Percentiles rank a stretch among this genome's conserved stretches.
phyloP scores from a whole-genome alignment of 2,329 filamentous ascomycete species.

The Stachybotrys elegans region DNA sequence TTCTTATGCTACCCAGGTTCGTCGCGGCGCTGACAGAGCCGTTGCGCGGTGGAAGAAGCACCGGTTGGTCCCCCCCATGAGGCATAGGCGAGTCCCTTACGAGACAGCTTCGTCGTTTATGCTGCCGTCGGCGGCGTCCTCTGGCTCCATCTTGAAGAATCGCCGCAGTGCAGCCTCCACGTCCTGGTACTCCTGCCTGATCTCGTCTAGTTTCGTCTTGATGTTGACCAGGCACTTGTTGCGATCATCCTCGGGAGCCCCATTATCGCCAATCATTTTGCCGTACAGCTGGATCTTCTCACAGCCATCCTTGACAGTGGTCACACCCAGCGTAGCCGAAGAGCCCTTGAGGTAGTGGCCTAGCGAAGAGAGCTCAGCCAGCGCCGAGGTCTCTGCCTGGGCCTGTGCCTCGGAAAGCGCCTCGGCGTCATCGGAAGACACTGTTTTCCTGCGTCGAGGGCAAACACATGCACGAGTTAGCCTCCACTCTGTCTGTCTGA shows the following conservation, averaged over 20 bases:
- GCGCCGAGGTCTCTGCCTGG: constrained; percentile 67
- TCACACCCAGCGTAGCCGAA: constrained; percentile 86
- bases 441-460: too few relatives aligned
- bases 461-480: too few relatives aligned
- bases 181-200: constrained; percentile 72
- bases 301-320: constrained; percentile 86
- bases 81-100: too few relatives aligned
- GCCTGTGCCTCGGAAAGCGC: too few relatives aligned
- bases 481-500: too few relatives aligned
- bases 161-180: constrained; percentile 64
- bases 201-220: constrained; percentile 60
- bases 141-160: constrained; percentile 47
- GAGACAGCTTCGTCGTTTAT: too few relatives aligned
- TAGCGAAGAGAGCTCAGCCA: constrained; percentile 69
- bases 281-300: constrained; percentile 96
- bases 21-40: constrained; percentile 5
- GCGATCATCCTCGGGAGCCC: constrained; percentile 60
- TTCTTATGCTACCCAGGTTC: constrained; percentile 22
- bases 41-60: constrained; percentile 5
- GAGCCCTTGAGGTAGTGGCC: constrained; percentile 98
- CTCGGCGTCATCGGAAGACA: too few relatives aligned
- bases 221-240: constrained; percentile 66
- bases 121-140: constrained; percentile 11
- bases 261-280: constrained; percentile 73
- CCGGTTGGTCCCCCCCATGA: background rate